These are phyloP conservation scores for Ascocoryne sarcoides DNA, from an alignment of 2,329 filamentous ascomycete genomes.

Conservation along the genomic window DNA sequence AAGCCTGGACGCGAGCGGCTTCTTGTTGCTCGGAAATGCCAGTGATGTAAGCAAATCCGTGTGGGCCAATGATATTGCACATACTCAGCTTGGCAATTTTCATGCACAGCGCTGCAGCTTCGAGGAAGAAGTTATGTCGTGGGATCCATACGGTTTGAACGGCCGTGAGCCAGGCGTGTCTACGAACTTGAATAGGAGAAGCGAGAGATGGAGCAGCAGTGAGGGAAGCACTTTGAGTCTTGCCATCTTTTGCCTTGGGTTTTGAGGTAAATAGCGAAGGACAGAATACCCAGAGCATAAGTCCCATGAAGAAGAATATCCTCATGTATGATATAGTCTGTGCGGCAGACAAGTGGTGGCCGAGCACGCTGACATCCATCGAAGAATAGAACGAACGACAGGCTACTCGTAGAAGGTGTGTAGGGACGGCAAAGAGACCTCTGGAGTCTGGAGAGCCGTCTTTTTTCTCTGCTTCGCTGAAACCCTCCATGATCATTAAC, in stretches of 20 bases:
- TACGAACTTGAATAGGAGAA: conserved; percentile 75
- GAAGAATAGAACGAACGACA: conserved; percentile 35
- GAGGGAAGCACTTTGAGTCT: conserved; percentile 36
- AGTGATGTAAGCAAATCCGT: conserved; percentile 69
- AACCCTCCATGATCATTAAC: conserved; percentile 82
- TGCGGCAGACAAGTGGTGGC: conserved; percentile 40
- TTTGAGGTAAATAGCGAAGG: conserved; percentile 41
- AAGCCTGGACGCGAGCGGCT: conserved; percentile 77
- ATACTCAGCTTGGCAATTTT: conserved; percentile 78
- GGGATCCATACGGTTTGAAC: conserved; percentile 91
- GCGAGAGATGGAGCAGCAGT: conserved; percentile 60
- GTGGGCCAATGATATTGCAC: conserved; percentile 67
- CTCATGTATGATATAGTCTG: conserved; percentile 44
- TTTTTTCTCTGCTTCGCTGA: conserved; percentile 53
- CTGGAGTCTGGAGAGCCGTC: conserved; percentile 55
- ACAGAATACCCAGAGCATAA: conserved; percentile 45
- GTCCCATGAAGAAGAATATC: conserved; percentile 42
- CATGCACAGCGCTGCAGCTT: conserved; percentile 69
- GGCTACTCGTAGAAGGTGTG: conserved; percentile 45
- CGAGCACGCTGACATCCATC: conserved; percentile 41
- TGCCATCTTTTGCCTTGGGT: conserved; percentile 42
- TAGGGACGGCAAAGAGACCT: conserved; percentile 57
- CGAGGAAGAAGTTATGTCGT: conserved; percentile 75
- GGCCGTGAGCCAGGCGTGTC: conserved; percentile 86
- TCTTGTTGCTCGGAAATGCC: conserved; percentile 80